A percentile compares a stretch with the other conserved stretches of the same genome.
Conservation (phyloP, 2,329 filamentous ascomycete genomes). For the Colletotrichum tanaceti region DNA sequence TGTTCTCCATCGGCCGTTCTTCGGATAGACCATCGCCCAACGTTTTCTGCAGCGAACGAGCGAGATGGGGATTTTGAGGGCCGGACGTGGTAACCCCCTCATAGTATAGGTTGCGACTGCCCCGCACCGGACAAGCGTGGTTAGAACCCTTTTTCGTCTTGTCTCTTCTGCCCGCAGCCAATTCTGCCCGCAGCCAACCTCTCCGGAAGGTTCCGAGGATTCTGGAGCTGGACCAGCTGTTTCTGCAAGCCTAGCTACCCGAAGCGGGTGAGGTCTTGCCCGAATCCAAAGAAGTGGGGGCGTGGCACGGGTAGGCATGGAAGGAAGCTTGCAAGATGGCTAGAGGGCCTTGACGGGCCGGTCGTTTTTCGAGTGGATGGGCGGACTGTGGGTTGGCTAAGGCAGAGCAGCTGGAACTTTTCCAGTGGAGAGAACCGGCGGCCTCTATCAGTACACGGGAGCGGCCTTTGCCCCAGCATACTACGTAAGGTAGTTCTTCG, state of each 20-base stretch:
- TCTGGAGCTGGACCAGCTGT: constrained; percentile 1
- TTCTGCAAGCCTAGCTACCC: no score
- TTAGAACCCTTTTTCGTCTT: constrained; percentile 42
- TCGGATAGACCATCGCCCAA: neutral
- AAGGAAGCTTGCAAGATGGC: neutral
- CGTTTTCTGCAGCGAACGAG: constrained; percentile 8
- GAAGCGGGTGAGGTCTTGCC: no score
- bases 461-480: neutral
- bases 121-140: constrained; percentile 8
- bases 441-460: no score
- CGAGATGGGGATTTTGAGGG: neutral
- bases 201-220: constrained; percentile 20
- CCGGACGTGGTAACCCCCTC: neutral
- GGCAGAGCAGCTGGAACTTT: neutral
- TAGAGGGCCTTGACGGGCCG: neutral
- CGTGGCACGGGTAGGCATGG: no score
- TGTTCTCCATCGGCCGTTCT: neutral
- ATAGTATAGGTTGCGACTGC: neutral
- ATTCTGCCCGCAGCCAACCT: constrained; percentile 45
- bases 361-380: neutral
- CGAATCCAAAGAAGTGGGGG: no score
- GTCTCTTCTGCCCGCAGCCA: no score
- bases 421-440: neutral
- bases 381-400: neutral
- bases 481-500: neutral